phyloP scores from a whole-genome alignment of 148 eudicot genomes.

The Polygonum aviculare region DNA sequence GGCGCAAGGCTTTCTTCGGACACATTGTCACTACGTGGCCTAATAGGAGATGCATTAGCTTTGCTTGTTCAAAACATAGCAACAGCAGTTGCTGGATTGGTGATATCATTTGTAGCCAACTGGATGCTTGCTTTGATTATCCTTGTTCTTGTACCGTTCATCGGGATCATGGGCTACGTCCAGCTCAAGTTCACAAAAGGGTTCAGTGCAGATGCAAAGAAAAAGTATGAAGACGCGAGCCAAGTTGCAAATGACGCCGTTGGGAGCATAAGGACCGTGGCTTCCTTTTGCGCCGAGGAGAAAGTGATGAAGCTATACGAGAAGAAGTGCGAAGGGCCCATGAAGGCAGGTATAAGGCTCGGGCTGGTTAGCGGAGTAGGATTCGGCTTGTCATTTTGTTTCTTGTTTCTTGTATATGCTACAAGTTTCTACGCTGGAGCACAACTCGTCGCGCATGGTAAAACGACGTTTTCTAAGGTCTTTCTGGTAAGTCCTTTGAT shows the following conservation, averaged over 20 bases:
- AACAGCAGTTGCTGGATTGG: conserved; percentile 39
- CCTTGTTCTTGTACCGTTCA: conserved; percentile 51
- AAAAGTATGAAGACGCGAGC: conserved; percentile 6
- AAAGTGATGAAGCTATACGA: conserved; percentile 8
- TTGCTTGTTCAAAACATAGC: conserved; percentile 55
- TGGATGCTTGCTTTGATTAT: conserved; percentile 66
- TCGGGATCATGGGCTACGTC: conserved; percentile 45
- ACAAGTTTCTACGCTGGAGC: conserved; percentile 2
- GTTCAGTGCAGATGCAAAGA: conserved; percentile 72
- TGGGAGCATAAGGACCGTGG: conserved; percentile 13
- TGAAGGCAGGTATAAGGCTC: background rate
- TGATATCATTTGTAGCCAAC: conserved; percentile 53
- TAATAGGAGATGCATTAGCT: conserved; percentile 68
- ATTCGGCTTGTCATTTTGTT: background rate
- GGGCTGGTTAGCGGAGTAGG: conserved; percentile 8
- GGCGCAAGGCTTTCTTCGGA: conserved; percentile 67
- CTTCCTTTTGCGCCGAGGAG: conserved; percentile 7
- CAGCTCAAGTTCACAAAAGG: conserved; percentile 56
- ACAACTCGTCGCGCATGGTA: conserved; percentile 2
- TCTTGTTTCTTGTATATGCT: background rate
- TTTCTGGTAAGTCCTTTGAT: conserved; percentile 33
- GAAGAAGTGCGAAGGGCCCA: conserved; percentile 8
- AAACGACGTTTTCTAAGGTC: conserved; percentile 18
- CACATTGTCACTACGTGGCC: conserved; percentile 53
- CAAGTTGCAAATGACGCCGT: conserved; percentile 7